These are phyloP conservation scores for Tylopilus orsonianus DNA, from an alignment of 1,284 basidiomycete species.

Conservation along the genomic window DNA sequence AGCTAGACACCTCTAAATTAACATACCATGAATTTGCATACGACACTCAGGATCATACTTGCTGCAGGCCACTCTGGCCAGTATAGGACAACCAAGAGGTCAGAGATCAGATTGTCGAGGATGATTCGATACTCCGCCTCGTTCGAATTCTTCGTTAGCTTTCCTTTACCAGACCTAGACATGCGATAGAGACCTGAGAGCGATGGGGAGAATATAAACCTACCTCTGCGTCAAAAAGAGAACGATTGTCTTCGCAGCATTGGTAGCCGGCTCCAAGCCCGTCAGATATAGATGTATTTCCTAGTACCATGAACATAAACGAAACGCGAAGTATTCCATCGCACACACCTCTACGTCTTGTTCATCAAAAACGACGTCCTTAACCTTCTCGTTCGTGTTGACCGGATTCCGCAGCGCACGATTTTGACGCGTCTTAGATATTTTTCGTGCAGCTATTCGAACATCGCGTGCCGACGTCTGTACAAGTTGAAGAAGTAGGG, in stretches of 20 bases:
- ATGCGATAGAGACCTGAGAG: background rate
- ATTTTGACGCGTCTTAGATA: slow-evolving; percentile 63
- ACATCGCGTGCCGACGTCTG: slow-evolving; percentile 90
- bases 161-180: slow-evolving; percentile 73
- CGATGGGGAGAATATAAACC: slow-evolving; percentile 4
- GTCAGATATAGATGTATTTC: slow-evolving; percentile 66
- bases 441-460: slow-evolving; percentile 55
- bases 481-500: slow-evolving; percentile 90
- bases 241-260: slow-evolving; percentile 81
- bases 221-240: slow-evolving; percentile 81
- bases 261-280: slow-evolving; percentile 77
- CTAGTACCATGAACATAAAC: slow-evolving; percentile 34
- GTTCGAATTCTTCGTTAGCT: slow-evolving; percentile 82
- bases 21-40: slow-evolving; percentile 81
- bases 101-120: slow-evolving; percentile 86
- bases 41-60: slow-evolving; percentile 73
- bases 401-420: slow-evolving; percentile 62
- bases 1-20: background rate
- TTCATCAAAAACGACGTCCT: slow-evolving; percentile 62
- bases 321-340: background rate
- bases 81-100: slow-evolving; percentile 86
- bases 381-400: slow-evolving; percentile 45
- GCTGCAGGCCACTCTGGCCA: slow-evolving; percentile 98
- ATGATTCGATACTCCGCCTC: slow-evolving; percentile 90
- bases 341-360: slow-evolving; percentile 57